phyloP scores from a whole-genome alignment of 192 early-diverging fungal species.

The Coemansia sp. region DNA sequence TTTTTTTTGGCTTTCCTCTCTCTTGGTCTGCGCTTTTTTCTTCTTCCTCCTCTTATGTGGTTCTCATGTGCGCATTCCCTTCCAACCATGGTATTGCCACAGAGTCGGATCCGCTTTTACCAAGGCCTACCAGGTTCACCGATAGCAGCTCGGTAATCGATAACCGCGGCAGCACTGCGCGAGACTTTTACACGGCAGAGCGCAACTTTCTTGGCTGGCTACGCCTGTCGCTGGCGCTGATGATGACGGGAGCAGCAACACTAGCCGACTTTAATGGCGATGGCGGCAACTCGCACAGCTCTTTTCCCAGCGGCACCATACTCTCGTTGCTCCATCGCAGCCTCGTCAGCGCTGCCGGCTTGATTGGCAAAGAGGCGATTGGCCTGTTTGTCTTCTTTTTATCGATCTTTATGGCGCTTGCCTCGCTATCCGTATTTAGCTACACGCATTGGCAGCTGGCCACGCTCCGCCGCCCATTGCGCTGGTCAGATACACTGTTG shows the following conservation, averaged over 20 bases:
- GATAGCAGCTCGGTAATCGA: background rate
- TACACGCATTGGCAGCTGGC: conserved; percentile 33
- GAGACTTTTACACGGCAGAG: conserved; percentile 48
- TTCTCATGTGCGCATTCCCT: background rate
- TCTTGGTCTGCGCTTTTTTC: no score
- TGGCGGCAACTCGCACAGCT: background rate
- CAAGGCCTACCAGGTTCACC: background rate
- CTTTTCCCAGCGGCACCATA: background rate
- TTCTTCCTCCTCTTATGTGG: background rate
- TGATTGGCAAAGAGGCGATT: background rate
- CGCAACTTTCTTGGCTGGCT: conserved; percentile 50
- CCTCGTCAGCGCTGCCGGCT: background rate
- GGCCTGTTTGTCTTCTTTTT: conserved; percentile 19
- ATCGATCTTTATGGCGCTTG: conserved; percentile 16
- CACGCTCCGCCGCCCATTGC: conserved; percentile 16
- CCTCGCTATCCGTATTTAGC: conserved; percentile 16
- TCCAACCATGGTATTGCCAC: background rate
- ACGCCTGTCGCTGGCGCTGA: conserved; percentile 27
- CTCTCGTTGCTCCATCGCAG: conserved; percentile 6
- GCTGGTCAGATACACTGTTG: conserved; percentile 29
- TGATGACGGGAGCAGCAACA: conserved; percentile 33
- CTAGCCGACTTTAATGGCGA: conserved; percentile 8
- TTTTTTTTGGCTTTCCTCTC: no score
- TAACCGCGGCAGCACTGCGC: conserved; percentile 35
- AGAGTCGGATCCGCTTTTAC: conserved; percentile 8